phyloP scores from a whole-genome alignment of 129 eudicot genomes.

The Pittosporum tobira region DNA sequence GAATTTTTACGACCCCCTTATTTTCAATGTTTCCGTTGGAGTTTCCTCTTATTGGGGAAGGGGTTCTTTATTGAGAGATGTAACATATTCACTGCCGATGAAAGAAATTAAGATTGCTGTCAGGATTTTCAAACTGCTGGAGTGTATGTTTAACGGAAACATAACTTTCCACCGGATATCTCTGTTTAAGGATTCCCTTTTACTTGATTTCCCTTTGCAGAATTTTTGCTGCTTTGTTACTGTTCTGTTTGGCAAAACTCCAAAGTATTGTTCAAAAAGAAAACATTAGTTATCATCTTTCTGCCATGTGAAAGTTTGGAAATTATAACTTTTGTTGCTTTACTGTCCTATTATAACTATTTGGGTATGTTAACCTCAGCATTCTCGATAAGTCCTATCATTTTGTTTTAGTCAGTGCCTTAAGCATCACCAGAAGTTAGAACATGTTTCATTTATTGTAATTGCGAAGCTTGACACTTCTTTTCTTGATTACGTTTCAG shows the following conservation, averaged over 20 bases:
- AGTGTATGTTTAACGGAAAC: neutral
- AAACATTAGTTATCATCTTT: too few relatives aligned
- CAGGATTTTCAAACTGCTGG: neutral
- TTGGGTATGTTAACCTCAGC: neutral
- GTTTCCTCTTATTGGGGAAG: neutral
- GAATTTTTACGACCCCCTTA: neutral
- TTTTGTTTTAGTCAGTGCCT: neutral
- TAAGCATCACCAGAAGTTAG: neutral
- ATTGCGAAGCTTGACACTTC: slow-evolving; percentile 6
- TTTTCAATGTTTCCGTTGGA: neutral
- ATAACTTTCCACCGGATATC: neutral
- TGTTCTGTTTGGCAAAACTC: neutral
- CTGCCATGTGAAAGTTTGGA: too few relatives aligned
- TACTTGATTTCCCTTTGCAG: neutral
- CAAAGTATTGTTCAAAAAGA: too few relatives aligned
- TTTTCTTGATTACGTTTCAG: slow-evolving; percentile 27
- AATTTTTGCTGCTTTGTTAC: too few relatives aligned
- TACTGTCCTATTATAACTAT: neutral
- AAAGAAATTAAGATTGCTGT: neutral
- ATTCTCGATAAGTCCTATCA: neutral
- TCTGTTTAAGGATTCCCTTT: neutral
- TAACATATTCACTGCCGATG: too few relatives aligned
- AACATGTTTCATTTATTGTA: neutral
- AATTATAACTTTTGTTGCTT: neutral
- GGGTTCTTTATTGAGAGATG: neutral